Percentiles rank a stretch among this genome's conserved stretches.
phyloP scores from a whole-genome alignment of 257 asterid genomes.

The Jasminum sambac region DNA sequence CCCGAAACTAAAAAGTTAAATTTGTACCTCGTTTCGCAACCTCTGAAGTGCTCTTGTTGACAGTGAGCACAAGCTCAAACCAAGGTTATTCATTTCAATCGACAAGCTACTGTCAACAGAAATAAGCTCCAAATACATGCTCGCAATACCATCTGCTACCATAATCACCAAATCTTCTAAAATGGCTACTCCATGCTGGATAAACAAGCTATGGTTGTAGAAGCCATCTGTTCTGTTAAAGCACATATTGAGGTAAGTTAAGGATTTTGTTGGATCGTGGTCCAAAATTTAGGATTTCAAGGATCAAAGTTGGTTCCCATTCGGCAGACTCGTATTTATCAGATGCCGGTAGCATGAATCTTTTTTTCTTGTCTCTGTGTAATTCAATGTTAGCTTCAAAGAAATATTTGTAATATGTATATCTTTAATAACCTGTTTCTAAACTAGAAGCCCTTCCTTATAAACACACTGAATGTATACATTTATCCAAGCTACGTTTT shows the following conservation, averaged over 20 bases:
- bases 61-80: slow-evolving; percentile 41
- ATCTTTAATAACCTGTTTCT: too few species aligned
- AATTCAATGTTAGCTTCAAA: background rate
- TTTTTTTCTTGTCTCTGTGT: background rate
- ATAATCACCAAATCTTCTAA: slow-evolving; percentile 84
- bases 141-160: slow-evolving; percentile 87
- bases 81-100: slow-evolving; percentile 44
- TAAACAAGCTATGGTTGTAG: slow-evolving; percentile 62
- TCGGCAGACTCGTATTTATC: slow-evolving; percentile 12
- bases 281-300: slow-evolving; percentile 1
- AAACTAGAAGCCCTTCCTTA: too few species aligned
- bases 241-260: slow-evolving; percentile 21
- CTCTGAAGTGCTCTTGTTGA: slow-evolving; percentile 56
- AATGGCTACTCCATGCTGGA: slow-evolving; percentile 67
- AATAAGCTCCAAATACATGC: slow-evolving; percentile 94
- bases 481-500: too few species aligned
- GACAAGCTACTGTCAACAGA: slow-evolving; percentile 81
- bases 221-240: slow-evolving; percentile 62
- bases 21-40: slow-evolving; percentile 48
- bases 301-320: background rate
- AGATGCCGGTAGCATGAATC: background rate
- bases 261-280: slow-evolving; percentile 15
- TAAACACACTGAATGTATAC: too few species aligned
- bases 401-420: slow-evolving; percentile 1
- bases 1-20: too few species aligned